Evolutionary conservation across 495 filamentous ascomycete species (phyloP).

Genomic region (Pyrenula massariospora): DNA sequence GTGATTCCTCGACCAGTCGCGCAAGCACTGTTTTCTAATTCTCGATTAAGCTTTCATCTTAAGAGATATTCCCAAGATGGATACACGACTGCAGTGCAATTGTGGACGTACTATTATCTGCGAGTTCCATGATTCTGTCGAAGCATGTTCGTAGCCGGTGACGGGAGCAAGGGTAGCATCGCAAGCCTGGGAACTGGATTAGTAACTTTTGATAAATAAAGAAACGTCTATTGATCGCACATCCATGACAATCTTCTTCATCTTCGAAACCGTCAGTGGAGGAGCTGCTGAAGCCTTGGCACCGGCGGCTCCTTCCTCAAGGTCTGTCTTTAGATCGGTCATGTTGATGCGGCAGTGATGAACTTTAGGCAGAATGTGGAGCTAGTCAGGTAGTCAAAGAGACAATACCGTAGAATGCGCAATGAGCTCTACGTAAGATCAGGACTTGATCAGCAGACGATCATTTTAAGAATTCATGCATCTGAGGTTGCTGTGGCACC

Average conservation of each 20-base stretch:
- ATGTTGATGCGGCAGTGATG: too few relatives aligned
- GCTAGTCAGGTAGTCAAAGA: too few relatives aligned
- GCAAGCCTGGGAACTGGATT: slow-evolving; percentile 53
- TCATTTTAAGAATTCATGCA: too few relatives aligned
- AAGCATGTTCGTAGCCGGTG: slow-evolving; percentile 70
- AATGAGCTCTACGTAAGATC: too few relatives aligned
- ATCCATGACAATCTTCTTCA: not conserved
- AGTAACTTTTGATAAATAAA: not conserved
- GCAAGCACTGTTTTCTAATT: not conserved
- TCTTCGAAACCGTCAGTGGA: not conserved
- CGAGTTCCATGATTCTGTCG: slow-evolving; percentile 76
- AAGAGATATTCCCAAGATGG: too few relatives aligned
- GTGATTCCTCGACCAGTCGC: slow-evolving; percentile 2
- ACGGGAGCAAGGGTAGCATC: slow-evolving; percentile 57
- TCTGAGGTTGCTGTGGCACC: not conserved
- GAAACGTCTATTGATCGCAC: not conserved
- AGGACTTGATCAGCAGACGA: too few relatives aligned
- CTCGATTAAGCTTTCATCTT: not conserved
- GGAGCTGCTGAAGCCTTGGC: not conserved
- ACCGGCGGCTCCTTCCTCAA: not conserved
- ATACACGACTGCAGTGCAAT: too few relatives aligned
- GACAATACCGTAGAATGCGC: too few relatives aligned
- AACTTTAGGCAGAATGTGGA: too few relatives aligned
- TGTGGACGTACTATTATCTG: slow-evolving; percentile 82
- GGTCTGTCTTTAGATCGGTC: not conserved